These are phyloP conservation scores for Pythium biforme DNA, from an alignment of 352 stramenopile species.

Conservation along the genomic window DNA sequence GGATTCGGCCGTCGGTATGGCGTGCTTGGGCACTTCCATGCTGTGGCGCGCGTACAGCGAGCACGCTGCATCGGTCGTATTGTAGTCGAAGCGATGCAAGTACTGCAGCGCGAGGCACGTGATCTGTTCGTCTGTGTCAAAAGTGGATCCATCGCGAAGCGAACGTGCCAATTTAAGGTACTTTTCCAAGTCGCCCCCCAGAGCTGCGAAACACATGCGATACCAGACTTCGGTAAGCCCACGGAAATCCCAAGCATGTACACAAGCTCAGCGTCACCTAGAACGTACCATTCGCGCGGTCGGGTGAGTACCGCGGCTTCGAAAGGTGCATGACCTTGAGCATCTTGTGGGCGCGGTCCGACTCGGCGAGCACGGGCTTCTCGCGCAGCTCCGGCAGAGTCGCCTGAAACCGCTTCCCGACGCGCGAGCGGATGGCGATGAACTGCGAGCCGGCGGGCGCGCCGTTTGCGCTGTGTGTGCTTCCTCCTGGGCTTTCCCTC, in stretches of 20 bases:
- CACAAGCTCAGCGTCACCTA: slow-evolving; percentile 4
- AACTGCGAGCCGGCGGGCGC: slow-evolving; percentile 40
- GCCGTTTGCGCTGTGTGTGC: neutral
- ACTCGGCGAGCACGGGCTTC: slow-evolving; percentile 16
- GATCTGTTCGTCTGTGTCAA: slow-evolving; percentile 80
- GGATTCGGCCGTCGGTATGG: slow-evolving; percentile 6
- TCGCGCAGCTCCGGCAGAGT: slow-evolving; percentile 53
- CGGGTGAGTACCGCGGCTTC: slow-evolving; percentile 42
- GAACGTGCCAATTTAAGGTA: slow-evolving; percentile 78
- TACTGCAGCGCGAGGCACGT: slow-evolving; percentile 66
- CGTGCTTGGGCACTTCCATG: slow-evolving; percentile 59
- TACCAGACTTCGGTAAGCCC: neutral
- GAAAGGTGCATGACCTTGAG: slow-evolving; percentile 31
- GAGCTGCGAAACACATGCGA: slow-evolving; percentile 26
- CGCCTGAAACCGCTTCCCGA: slow-evolving; percentile 83
- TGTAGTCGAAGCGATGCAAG: slow-evolving; percentile 83
- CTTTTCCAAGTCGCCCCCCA: slow-evolving; percentile 68
- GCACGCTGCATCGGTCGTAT: slow-evolving; percentile 72
- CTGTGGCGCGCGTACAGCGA: slow-evolving; percentile 80
- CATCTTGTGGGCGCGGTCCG: slow-evolving; percentile 20
- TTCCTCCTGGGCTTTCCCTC: slow-evolving; percentile 9
- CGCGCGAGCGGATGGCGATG: slow-evolving; percentile 65
- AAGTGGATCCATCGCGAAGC: slow-evolving; percentile 73
- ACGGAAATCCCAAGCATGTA: neutral
- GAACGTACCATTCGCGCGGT: slow-evolving; percentile 51